A percentile compares a stretch with the other conserved stretches of the same genome.
Conservation (phyloP, 768 basidiomycete species). For the Tricholoma saponaceum region DNA sequence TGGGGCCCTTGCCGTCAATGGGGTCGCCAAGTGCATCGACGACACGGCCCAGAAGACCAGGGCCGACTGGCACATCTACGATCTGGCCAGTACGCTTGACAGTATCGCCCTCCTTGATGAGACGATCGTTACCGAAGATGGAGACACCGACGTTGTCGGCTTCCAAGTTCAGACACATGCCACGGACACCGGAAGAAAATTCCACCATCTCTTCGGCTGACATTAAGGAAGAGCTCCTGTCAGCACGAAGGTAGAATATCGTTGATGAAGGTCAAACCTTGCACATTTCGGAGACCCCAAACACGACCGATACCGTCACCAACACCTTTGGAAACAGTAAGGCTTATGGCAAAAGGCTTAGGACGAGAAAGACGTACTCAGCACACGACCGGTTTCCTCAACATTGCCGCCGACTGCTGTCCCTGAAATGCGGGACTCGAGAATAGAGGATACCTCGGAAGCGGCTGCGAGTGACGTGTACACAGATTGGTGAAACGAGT, state of each 20-base stretch:
- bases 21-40: slow-evolving; percentile 99
- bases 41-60: slow-evolving; percentile 95
- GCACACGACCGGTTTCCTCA: slow-evolving; percentile 97
- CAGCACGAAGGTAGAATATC: background rate
- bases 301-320: slow-evolving; percentile 99
- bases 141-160: slow-evolving; percentile 99
- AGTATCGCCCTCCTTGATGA: slow-evolving; percentile 99
- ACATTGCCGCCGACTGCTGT: slow-evolving; percentile 88
- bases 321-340: slow-evolving; percentile 59
- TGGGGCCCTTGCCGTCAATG: slow-evolving; percentile 99
- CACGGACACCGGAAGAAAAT: slow-evolving; percentile 99
- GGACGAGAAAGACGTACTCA: slow-evolving; percentile 61
- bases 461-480: slow-evolving; percentile 66
- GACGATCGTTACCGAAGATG: slow-evolving; percentile 97
- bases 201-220: slow-evolving; percentile 99
- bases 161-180: slow-evolving; percentile 99
- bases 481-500: slow-evolving; percentile 14
- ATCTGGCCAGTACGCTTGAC: slow-evolving; percentile 99
- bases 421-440: slow-evolving; percentile 97
- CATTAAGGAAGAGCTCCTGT: slow-evolving; percentile 10
- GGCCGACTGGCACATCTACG: slow-evolving; percentile 99
- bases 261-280: slow-evolving; percentile 51
- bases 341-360: slow-evolving; percentile 6
- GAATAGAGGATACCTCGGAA: slow-evolving; percentile 98
- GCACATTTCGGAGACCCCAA: slow-evolving; percentile 98